These are phyloP conservation scores for Ophiostoma novo-ulmi DNA, from an alignment of 2,329 filamentous ascomycete genomes.

Conservation along the genomic window DNA sequence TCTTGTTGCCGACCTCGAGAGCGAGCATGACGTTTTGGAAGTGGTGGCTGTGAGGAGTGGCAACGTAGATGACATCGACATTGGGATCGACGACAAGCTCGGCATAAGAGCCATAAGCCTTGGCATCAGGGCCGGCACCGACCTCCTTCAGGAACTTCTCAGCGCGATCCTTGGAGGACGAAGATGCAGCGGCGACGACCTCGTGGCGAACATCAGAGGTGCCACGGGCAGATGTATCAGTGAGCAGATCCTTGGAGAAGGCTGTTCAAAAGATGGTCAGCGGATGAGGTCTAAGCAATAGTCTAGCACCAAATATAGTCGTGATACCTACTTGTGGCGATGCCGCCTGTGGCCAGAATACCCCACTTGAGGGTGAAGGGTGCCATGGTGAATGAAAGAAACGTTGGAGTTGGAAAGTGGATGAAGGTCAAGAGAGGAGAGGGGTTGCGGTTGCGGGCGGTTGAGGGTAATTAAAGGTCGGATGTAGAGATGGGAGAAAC, in stretches of 20 bases:
- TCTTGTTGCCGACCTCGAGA: constrained; percentile 69
- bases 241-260: constrained; percentile 73
- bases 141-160: constrained; percentile 66
- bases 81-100: constrained; percentile 73
- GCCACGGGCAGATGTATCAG: constrained; percentile 63
- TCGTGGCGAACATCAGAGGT: constrained; percentile 70
- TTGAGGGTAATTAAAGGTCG: not conserved
- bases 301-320: not conserved
- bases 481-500: not conserved
- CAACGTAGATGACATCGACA: constrained; percentile 82
- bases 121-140: constrained; percentile 58
- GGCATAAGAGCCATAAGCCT: constrained; percentile 74
- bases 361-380: constrained; percentile 53
- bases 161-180: constrained; percentile 64
- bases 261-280: constrained; percentile 34
- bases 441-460: not conserved
- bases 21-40: constrained; percentile 87
- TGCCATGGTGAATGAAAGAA: constrained; percentile 20
- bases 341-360: constrained; percentile 57
- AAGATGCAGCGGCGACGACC: constrained; percentile 75
- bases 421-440: not conserved
- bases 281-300: not conserved
- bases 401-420: not conserved
- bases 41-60: constrained; percentile 87
- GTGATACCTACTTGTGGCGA: constrained; percentile 48